These are phyloP conservation scores for Saccharomycopsis phalli DNA, from an alignment of 1,139 yeast species.

Conservation along the genomic window DNA sequence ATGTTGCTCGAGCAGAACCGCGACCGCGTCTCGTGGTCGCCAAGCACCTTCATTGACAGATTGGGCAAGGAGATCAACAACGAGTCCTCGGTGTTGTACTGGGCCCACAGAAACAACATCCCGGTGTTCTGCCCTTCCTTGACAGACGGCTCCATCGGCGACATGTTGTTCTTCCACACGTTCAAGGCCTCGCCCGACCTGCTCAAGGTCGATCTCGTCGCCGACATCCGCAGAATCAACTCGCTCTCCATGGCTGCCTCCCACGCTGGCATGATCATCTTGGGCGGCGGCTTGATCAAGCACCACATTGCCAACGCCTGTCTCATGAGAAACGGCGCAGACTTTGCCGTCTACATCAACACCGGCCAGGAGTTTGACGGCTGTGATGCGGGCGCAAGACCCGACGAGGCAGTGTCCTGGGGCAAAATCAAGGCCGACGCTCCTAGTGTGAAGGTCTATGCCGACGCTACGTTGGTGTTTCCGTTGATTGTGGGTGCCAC, in stretches of 20 bases:
- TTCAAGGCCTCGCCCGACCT: slow-evolving; percentile 89
- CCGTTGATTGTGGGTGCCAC: slow-evolving; percentile 97
- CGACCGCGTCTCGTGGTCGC: slow-evolving; percentile 79
- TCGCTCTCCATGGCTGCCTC: slow-evolving; percentile 95
- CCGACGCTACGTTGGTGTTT: slow-evolving; percentile 93
- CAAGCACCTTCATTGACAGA: slow-evolving; percentile 84
- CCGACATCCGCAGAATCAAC: slow-evolving; percentile 85
- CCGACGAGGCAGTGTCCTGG: slow-evolving; percentile 98
- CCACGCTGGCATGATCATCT: slow-evolving; percentile 87
- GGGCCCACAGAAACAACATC: slow-evolving; percentile 95
- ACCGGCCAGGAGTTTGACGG: slow-evolving; percentile 99
- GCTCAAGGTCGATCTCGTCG: slow-evolving; percentile 82
- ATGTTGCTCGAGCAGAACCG: slow-evolving; percentile 85
- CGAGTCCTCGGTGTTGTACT: slow-evolving; percentile 87
- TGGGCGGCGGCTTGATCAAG: slow-evolving; percentile 94
- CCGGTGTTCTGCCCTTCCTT: slow-evolving; percentile 96
- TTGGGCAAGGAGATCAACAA: slow-evolving; percentile 92
- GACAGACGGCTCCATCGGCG: slow-evolving; percentile 98
- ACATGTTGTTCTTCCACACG: slow-evolving; percentile 96
- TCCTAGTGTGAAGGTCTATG: slow-evolving; percentile 79
- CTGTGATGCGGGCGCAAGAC: slow-evolving; percentile 98
- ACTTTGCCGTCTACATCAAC: slow-evolving; percentile 90
- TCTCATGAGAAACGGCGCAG: slow-evolving; percentile 98
- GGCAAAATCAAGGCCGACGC: slow-evolving; percentile 97
- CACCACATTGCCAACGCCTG: slow-evolving; percentile 98